Evolutionary conservation across 169 alveolate species (phyloP), one percentile per base, ranked within the genome.

Genomic region (Theileria annulata): DNA sequence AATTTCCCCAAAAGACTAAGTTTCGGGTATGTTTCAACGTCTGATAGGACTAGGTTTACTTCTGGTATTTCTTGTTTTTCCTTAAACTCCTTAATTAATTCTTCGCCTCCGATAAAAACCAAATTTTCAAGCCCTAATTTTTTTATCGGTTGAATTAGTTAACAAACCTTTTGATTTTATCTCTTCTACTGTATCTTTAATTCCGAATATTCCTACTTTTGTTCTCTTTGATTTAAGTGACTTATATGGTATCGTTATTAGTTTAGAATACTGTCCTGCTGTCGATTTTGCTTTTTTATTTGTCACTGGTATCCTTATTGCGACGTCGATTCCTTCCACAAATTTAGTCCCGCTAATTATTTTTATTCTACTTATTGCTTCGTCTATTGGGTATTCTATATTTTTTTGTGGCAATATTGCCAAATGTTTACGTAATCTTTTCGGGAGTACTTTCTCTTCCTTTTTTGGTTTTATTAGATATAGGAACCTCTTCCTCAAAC

Each of bases 1-100:
- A 72, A 71, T 51, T 86, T 85, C 15, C 94, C 94, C 31, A 90
- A 69, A 2, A 76, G 67, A 13, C 92, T 62, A 31, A 90, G 62
- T 58, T 90, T 90, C 71, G 87, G 94, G 77, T 82, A 84, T 17
- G 88, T 86, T 49, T 81, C 88, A 49, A 85, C 66, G 73, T 87
- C 89, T 17, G 92, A 87, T 31, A 90, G 66, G 19, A 90, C 83
- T 42, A 90, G 80, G 75, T 90, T 80, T 13, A 79, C 90, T 68
- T 90, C 81, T 48, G 90, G 91, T 62, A 82, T 69, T 71, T 87
- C 67, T 48, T 60, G 72, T 19, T 70, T 23, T 17, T 47, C 69
- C 64, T 84, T 84, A 47, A 84, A 51, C 30, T 62, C 42, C 66
- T 84, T 85, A 6, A 84, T 84, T 13, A 84, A 64, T 5, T 76